These are phyloP conservation scores for Phytopythium vexans DNA, from an alignment of 352 stramenopile species.

Conservation along the genomic window DNA sequence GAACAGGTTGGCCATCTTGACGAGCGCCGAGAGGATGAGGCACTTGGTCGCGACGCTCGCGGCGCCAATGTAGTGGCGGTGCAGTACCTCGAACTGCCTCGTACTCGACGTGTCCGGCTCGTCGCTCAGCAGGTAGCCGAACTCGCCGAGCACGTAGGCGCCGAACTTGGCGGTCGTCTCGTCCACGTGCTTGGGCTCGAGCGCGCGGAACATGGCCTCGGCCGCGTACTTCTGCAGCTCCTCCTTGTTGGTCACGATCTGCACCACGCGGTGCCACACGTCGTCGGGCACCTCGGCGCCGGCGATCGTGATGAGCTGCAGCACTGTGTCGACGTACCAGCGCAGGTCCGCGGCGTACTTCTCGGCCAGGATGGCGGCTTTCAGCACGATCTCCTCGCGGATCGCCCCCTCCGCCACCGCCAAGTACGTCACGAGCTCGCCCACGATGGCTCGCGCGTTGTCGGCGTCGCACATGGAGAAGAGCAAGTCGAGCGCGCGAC, in stretches of 20 bases:
- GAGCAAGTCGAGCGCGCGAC: conserved; percentile 94
- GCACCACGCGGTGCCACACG: conserved; percentile 98
- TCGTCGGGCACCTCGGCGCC: conserved; percentile 92
- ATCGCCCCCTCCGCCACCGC: conserved; percentile 92
- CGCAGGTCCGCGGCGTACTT: conserved; percentile 95
- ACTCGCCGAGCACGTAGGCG: conserved; percentile 97
- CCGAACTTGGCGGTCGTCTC: conserved; percentile 94
- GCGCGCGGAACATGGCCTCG: conserved; percentile 93
- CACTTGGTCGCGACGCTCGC: conserved; percentile 84
- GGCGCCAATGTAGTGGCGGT: conserved; percentile 92
- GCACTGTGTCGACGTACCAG: conserved; percentile 98
- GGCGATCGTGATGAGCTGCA: conserved; percentile 96
- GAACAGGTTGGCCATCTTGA: conserved; percentile 93
- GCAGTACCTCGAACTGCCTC: conserved; percentile 94
- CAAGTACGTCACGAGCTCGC: conserved; percentile 95
- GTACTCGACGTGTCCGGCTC: conserved; percentile 88
- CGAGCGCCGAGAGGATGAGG: conserved; percentile 95
- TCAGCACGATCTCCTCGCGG: conserved; percentile 96
- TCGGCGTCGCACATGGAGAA: conserved; percentile 98
- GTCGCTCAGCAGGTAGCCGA: conserved; percentile 93
- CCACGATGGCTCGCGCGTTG: conserved; percentile 95
- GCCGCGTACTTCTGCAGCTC: conserved; percentile 95
- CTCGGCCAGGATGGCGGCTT: conserved; percentile 97
- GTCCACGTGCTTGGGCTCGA: conserved; percentile 92
- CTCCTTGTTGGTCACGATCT: conserved; percentile 98